Evolutionary conservation across 2,329 filamentous ascomycete genomes (phyloP).

Genomic region (Hymenoscyphus scutula): DNA sequence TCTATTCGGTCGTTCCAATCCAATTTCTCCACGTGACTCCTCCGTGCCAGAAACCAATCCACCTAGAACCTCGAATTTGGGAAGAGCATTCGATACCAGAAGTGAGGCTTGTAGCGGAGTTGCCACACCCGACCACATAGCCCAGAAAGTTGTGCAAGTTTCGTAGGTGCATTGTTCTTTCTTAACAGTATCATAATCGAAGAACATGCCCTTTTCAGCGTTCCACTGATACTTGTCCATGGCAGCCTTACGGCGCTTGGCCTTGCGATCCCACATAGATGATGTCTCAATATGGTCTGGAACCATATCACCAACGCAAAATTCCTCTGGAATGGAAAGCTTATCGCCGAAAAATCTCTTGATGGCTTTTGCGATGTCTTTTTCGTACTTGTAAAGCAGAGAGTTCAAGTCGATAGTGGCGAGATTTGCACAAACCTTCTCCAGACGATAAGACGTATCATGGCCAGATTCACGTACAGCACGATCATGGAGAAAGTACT

Average conservation of each 20-base stretch:
- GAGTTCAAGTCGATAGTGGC: conserved; percentile 95
- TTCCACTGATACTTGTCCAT: conserved; percentile 97
- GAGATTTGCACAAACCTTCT: conserved; percentile 81
- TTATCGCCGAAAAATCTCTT: conserved; percentile 80
- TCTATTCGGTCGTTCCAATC: conserved; percentile 82
- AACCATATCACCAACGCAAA: conserved; percentile 65
- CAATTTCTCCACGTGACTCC: conserved; percentile 77
- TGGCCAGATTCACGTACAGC: conserved; percentile 95
- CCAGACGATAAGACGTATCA: conserved; percentile 91
- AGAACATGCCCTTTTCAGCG: conserved; percentile 90
- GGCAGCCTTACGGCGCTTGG: conserved; percentile 75
- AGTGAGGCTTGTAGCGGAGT: conserved; percentile 81
- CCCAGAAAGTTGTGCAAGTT: conserved; percentile 92
- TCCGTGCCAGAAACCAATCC: conserved; percentile 88
- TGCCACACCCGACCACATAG: conserved; percentile 90
- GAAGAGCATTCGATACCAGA: conserved; percentile 78
- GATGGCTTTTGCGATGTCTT: conserved; percentile 85
- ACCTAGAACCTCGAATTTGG: conserved; percentile 82
- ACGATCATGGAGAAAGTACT: conserved; percentile 94
- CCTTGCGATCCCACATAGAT: conserved; percentile 84
- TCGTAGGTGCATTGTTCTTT: conserved; percentile 82
- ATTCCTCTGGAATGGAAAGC: conserved; percentile 78
- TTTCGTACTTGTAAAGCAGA: conserved; percentile 93
- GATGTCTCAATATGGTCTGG: conserved; percentile 76
- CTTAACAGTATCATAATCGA: conserved; percentile 89